Conservation (phyloP, 2,329 filamentous ascomycete genomes). For the Talaromyces sp. region DNA sequence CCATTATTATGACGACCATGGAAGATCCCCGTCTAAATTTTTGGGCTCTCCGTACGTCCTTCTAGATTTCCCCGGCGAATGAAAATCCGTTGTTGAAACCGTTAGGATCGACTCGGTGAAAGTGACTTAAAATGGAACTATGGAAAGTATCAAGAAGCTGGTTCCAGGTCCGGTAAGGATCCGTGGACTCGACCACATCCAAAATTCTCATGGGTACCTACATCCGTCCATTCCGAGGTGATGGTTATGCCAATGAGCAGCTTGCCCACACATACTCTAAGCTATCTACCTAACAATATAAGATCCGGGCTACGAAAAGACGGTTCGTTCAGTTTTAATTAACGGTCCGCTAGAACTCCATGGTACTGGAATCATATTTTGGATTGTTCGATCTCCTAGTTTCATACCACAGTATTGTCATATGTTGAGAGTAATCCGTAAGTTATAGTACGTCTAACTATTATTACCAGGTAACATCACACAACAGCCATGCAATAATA, state of each 20-base stretch:
- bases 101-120: neutral
- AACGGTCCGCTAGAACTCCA: neutral
- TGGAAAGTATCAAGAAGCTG: neutral
- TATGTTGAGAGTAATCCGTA: too few relatives aligned
- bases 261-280: neutral
- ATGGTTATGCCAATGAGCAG: neutral
- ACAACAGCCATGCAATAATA: neutral
- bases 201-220: neutral
- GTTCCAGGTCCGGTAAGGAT: neutral
- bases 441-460: too few relatives aligned
- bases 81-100: neutral
- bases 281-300: neutral
- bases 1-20: neutral
- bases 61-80: neutral
- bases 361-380: conserved; percentile 1
- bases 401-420: too few relatives aligned
- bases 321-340: neutral
- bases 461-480: neutral
- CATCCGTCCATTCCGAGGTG: neutral
- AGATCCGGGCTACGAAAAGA: neutral
- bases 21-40: neutral
- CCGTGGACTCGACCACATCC: neutral
- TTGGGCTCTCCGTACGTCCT: neutral
- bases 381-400: neutral
- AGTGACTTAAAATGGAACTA: neutral